Base-by-base conservation (phyloP, 768 basidiomycete species). In the Boletus rubescentipes region DNA sequence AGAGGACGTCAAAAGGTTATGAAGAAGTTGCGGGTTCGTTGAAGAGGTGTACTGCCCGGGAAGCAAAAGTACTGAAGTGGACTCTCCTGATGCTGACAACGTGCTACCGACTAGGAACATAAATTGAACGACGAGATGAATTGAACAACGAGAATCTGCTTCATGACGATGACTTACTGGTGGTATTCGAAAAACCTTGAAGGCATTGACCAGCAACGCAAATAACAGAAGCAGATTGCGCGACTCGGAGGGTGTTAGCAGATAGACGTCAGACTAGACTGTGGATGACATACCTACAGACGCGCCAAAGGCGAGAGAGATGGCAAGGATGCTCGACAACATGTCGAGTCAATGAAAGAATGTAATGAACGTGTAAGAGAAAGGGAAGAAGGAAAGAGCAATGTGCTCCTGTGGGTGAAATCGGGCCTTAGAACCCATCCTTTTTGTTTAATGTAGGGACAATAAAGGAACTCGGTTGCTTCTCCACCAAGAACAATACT, bases 121-220 rank as follows among this genome's bases (percentile, higher is more conserved):
- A 44, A 49, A 29, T 54, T 66, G 31, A 68, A 20, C 18, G 37
- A 34, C 9, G 21, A 60, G 49, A 59, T 47, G 42, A 49, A 29
- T 54, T 66, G 31, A 68, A 20, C 18, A 40, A 34, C 9, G 21
- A 60, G 49, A 59, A 45, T 40, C n/a, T 26, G 38, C 38, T 5
- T 20, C 32, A 47, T 4, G 36, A 52, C 18, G 15, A 26, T 32
- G 53, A 85, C 88, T 73, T 63, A 81, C 79, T 66, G 35, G 88
- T 86, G 21, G 78, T 81, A 65, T 92, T 91, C 31, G 87, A 83
- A 71, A 73, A 81, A 53, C 91, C 91, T 70, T 91, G 79, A 52
- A 92, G 73, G 76, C 91, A 92, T 87, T 93, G 89, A 61, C 90
- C 90, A 68, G 90, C 87, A 88, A 89, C 76, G 78, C 90, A 92